Conservation (phyloP, 345 rosid genomes). For the Linum trigynum region DNA sequence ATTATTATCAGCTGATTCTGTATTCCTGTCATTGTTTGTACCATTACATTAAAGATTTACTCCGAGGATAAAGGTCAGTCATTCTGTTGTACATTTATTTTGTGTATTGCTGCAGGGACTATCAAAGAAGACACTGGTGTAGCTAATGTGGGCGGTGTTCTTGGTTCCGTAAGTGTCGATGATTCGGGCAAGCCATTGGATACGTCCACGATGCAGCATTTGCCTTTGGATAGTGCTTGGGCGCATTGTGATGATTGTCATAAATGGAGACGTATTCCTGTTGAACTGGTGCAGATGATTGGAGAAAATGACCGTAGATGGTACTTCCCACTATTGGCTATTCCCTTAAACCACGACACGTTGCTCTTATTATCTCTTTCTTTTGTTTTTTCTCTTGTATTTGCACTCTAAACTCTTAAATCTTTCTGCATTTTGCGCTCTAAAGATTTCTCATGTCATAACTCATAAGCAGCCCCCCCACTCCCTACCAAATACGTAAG, state of each 20-base stretch:
- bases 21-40: constrained; percentile 1
- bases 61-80: background rate
- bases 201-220: constrained; percentile 28
- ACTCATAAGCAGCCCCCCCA: too few relatives aligned
- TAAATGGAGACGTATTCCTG: constrained; percentile 92
- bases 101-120: constrained; percentile 26
- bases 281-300: constrained; percentile 51
- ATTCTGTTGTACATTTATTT: constrained; percentile 1
- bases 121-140: constrained; percentile 24
- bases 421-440: background rate
- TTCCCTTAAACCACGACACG: too few relatives aligned
- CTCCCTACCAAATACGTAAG: too few relatives aligned
- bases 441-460: too few relatives aligned
- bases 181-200: constrained; percentile 32
- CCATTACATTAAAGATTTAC: background rate
- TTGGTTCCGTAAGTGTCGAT: constrained; percentile 6
- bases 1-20: background rate
- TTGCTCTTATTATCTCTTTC: background rate
- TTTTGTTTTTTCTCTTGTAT: background rate
- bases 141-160: constrained; percentile 11
- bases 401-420: background rate
- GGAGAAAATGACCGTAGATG: constrained; percentile 62
- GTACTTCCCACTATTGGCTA: constrained; percentile 32
- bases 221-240: constrained; percentile 64
- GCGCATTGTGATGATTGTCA: constrained; percentile 88